phyloP scores from a whole-genome alignment of 2,329 filamentous ascomycete genomes.

The Cyphellophora europaea region DNA sequence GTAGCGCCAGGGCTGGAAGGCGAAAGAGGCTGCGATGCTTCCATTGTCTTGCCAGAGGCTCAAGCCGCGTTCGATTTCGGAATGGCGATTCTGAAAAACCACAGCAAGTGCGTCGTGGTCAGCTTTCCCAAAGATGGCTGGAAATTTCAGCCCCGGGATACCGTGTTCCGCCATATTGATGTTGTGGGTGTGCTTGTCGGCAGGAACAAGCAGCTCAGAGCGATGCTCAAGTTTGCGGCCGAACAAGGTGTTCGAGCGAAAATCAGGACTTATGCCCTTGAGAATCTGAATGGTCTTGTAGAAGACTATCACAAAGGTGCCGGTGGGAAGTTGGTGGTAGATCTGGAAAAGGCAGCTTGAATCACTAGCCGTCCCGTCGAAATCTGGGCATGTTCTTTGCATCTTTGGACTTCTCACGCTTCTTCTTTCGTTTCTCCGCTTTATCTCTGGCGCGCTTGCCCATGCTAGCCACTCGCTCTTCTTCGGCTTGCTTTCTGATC shows the following conservation, averaged over 20 bases:
- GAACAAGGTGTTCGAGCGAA: constrained; percentile 11
- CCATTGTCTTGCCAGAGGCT: constrained; percentile 38
- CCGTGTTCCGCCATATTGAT: constrained; percentile 19
- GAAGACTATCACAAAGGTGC: constrained; percentile 33
- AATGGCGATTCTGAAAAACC: constrained; percentile 32
- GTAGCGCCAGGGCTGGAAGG: constrained; percentile 10
- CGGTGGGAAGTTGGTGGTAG: constrained; percentile 38
- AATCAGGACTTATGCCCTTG: constrained; percentile 14
- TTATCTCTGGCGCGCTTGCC: constrained; percentile 76
- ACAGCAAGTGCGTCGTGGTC: constrained; percentile 37
- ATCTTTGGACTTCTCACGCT: constrained; percentile 82
- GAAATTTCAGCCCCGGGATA: constrained; percentile 15
- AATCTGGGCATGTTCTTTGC: constrained; percentile 58
- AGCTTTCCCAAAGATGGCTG: constrained; percentile 32
- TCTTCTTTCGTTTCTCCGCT: constrained; percentile 75
- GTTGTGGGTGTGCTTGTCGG: constrained; percentile 16
- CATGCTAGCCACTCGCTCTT: constrained; percentile 73
- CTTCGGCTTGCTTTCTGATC: constrained; percentile 74
- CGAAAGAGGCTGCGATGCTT: constrained; percentile 37
- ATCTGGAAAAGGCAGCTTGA: no score
- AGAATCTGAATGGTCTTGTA: constrained; percentile 18
- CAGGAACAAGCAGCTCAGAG: constrained; percentile 13
- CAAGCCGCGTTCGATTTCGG: constrained; percentile 40
- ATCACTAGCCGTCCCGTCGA: no score
- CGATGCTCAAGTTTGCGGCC: constrained; percentile 17